Evolutionary conservation across 192 early-diverging fungal genomes (phyloP).

Genomic region (Spinellus fusiger): DNA sequence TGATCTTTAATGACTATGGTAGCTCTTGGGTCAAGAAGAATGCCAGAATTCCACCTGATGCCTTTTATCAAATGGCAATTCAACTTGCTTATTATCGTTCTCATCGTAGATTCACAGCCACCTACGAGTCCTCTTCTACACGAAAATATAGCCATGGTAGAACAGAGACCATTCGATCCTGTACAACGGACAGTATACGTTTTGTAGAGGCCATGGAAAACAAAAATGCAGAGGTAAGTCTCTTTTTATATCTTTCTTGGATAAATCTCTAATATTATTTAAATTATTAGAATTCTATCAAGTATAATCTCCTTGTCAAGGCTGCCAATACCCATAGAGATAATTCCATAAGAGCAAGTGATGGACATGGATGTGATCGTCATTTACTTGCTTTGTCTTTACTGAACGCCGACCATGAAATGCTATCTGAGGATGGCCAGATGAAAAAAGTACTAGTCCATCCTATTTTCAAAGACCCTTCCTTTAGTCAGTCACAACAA

Average conservation of each 20-base stretch:
- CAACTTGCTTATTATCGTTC: slow-evolving; percentile 81
- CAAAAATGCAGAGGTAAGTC: slow-evolving; percentile 13
- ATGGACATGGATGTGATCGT: slow-evolving; percentile 76
- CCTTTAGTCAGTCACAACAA: slow-evolving; percentile 54
- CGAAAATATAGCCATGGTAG: slow-evolving; percentile 76
- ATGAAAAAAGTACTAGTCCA: slow-evolving; percentile 38
- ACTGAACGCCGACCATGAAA: slow-evolving; percentile 31
- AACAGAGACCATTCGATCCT: slow-evolving; percentile 81
- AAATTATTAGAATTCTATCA: slow-evolving; percentile 36
- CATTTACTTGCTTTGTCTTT: slow-evolving; percentile 77
- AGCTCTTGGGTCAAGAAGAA: slow-evolving; percentile 67
- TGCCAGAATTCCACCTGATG: slow-evolving; percentile 69
- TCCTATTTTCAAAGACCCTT: slow-evolving; percentile 61
- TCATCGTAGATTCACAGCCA: slow-evolving; percentile 55
- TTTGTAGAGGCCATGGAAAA: slow-evolving; percentile 68
- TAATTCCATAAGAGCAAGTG: slow-evolving; percentile 66
- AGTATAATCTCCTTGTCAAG: slow-evolving; percentile 52
- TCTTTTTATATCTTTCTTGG: background rate
- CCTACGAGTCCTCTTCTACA: slow-evolving; percentile 84
- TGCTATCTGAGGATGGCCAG: slow-evolving; percentile 16
- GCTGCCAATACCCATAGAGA: slow-evolving; percentile 61
- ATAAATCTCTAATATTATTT: background rate
- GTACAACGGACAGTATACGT: slow-evolving; percentile 58
- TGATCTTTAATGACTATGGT: slow-evolving; percentile 69
- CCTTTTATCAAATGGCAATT: slow-evolving; percentile 80